These are phyloP conservation scores for Avena atlantica DNA, from an alignment of 176 grass and related monocot species.

Conservation along the genomic window DNA sequence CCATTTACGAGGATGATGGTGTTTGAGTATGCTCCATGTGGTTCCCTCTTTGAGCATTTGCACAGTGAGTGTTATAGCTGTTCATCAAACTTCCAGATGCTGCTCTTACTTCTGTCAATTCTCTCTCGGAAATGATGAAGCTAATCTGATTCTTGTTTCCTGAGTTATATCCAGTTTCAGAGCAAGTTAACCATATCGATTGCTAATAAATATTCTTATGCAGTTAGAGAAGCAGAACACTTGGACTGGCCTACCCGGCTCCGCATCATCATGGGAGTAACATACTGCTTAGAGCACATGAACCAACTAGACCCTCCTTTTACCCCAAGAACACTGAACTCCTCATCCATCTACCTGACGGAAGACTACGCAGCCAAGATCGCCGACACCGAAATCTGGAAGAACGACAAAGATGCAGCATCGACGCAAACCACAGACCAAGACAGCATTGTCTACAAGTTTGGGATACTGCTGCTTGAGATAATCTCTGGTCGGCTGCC, in stretches of 20 bases:
- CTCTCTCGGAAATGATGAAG: not conserved
- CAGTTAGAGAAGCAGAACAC: constrained; percentile 86
- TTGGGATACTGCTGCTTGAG: constrained; percentile 78
- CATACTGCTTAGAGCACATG: constrained; percentile 78
- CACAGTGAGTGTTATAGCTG: constrained; percentile 64
- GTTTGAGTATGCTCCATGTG: constrained; percentile 83
- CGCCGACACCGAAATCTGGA: constrained; percentile 60
- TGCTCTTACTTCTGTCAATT: not conserved
- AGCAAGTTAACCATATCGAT: not conserved
- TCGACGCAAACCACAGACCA: constrained; percentile 1
- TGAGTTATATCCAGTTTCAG: not conserved
- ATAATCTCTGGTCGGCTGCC: constrained; percentile 80
- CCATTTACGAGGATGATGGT: constrained; percentile 90
- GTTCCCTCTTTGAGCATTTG: constrained; percentile 92
- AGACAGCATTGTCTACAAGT: constrained; percentile 71
- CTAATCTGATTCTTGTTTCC: not conserved
- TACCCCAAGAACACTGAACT: constrained; percentile 60
- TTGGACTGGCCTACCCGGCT: constrained; percentile 69
- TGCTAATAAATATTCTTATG: constrained; percentile 3
- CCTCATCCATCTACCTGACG: constrained; percentile 77
- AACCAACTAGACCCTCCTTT: constrained; percentile 53
- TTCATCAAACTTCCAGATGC: not conserved
- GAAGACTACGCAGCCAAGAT: constrained; percentile 92
- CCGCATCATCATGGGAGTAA: constrained; percentile 78
- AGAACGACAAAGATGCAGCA: constrained; percentile 34